Evolutionary conservation across 2,329 filamentous ascomycete species (phyloP).

Genomic region (Lasiodiplodia citricola): DNA sequence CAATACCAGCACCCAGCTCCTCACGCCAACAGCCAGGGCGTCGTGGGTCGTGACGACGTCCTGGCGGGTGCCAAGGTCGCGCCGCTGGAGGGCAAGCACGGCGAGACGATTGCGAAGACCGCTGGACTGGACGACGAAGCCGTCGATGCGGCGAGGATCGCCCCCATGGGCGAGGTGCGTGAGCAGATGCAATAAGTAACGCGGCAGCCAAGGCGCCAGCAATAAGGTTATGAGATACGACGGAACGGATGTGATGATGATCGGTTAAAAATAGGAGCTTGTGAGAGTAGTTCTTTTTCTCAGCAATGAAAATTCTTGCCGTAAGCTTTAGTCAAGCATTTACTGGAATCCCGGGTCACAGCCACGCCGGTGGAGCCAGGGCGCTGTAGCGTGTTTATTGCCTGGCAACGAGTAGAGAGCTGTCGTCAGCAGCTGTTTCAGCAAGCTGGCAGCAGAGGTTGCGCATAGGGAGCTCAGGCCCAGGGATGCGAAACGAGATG

Average conservation of each 20-base stretch:
- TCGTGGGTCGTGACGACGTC: slow-evolving; percentile 36
- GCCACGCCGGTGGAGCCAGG: slow-evolving; percentile 10
- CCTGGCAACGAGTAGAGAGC: slow-evolving; percentile 1
- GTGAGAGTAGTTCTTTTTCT: background rate
- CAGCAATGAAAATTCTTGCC: background rate
- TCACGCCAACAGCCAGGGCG: slow-evolving; percentile 34
- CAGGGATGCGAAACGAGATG: slow-evolving; percentile 22
- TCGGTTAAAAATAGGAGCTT: slow-evolving; percentile 18
- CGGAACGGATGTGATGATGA: background rate
- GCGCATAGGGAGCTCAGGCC: slow-evolving; percentile 9
- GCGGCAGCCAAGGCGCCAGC: slow-evolving; percentile 1
- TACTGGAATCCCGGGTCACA: background rate
- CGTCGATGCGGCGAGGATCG: slow-evolving; percentile 32
- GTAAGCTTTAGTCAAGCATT: slow-evolving; percentile 16
- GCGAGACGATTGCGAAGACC: background rate
- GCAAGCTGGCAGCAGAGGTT: background rate
- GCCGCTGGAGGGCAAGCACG: slow-evolving; percentile 29
- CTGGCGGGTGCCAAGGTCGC: slow-evolving; percentile 34
- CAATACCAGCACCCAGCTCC: slow-evolving; percentile 32
- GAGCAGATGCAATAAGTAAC: slow-evolving; percentile 7
- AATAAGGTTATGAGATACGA: slow-evolving; percentile 15
- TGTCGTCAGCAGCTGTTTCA: slow-evolving; percentile 27
- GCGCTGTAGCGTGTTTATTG: slow-evolving; percentile 16
- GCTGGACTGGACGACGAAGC: slow-evolving; percentile 34
- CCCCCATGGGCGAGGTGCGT: slow-evolving; percentile 33